These are phyloP conservation scores for Termitomyces sp. DNA, from an alignment of 768 basidiomycete species.

Conservation along the genomic window DNA sequence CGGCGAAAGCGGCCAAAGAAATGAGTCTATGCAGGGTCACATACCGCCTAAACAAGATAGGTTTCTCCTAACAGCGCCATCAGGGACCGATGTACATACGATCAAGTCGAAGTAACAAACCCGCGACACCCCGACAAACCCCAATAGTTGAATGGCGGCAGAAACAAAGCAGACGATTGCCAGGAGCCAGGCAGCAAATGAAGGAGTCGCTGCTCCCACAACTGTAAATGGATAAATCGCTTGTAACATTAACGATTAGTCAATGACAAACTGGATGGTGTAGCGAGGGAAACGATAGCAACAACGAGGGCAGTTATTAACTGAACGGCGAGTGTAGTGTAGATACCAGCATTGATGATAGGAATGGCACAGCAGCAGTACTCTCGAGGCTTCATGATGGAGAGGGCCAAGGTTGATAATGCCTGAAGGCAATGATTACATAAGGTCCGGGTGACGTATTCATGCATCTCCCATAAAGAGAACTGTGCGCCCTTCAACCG, in stretches of 20 bases:
- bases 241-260: not conserved
- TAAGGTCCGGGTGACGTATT: conserved; percentile 9
- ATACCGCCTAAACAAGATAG: conserved; percentile 61
- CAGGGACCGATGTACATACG: not conserved
- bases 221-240: conserved; percentile 37
- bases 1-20: conserved; percentile 57
- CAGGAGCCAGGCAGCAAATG: conserved; percentile 68
- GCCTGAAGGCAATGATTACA: not conserved
- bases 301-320: conserved; percentile 57
- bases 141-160: conserved; percentile 74
- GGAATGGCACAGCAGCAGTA: conserved; percentile 96
- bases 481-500: conserved; percentile 12
- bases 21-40: conserved; percentile 56
- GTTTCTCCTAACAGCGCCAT: conserved; percentile 48
- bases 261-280: conserved; percentile 63
- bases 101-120: conserved; percentile 32
- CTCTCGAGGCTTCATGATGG: conserved; percentile 67
- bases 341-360: conserved; percentile 86
- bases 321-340: conserved; percentile 74
- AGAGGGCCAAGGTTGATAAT: not conserved
- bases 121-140: conserved; percentile 78
- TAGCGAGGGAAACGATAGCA: conserved; percentile 70
- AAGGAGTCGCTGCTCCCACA: conserved; percentile 81
- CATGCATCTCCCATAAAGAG: conserved; percentile 5
- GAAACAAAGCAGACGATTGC: conserved; percentile 71